These are phyloP conservation scores for Cladophialophora exuberans DNA, from an alignment of 2,329 filamentous ascomycete genomes.

Conservation along the genomic window DNA sequence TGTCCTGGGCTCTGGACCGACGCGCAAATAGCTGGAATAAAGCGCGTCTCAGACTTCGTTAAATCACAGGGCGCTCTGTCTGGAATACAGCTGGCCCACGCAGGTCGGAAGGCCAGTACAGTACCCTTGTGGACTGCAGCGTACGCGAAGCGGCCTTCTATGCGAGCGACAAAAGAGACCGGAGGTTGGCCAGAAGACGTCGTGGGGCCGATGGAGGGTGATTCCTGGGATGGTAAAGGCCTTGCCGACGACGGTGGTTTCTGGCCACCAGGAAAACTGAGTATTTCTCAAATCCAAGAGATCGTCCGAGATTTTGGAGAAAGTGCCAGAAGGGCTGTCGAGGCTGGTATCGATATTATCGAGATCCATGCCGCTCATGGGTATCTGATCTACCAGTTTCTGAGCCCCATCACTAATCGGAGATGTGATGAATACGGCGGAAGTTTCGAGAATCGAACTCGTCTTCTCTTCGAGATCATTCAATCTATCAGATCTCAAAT, in stretches of 20 bases:
- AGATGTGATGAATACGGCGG: slow-evolving; percentile 62
- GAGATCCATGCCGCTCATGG: slow-evolving; percentile 83
- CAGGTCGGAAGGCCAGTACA: slow-evolving; percentile 67
- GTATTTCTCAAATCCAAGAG: slow-evolving; percentile 36
- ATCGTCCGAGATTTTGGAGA: slow-evolving; percentile 38
- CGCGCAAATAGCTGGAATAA: slow-evolving; percentile 42
- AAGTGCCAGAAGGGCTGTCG: slow-evolving; percentile 62
- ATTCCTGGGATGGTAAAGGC: slow-evolving; percentile 32
- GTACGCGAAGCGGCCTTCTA: slow-evolving; percentile 30
- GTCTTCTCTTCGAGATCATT: slow-evolving; percentile 69
- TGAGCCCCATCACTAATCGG: slow-evolving; percentile 69
- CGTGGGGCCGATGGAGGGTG: slow-evolving; percentile 31
- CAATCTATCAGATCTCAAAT: slow-evolving; percentile 66
- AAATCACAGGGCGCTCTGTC: slow-evolving; percentile 78
- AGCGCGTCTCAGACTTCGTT: slow-evolving; percentile 73
- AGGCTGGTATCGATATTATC: slow-evolving; percentile 75
- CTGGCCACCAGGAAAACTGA: slow-evolving; percentile 35
- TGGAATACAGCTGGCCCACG: slow-evolving; percentile 80
- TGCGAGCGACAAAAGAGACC: slow-evolving; percentile 25
- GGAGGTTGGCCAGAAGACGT: slow-evolving; percentile 34
- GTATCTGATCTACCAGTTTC: slow-evolving; percentile 72
- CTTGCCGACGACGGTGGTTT: slow-evolving; percentile 31
- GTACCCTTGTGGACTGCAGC: slow-evolving; percentile 54
- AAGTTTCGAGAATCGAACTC: slow-evolving; percentile 64
- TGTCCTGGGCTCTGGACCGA: slow-evolving; percentile 41